These are phyloP conservation scores for Colletotrichum sp. DNA, from an alignment of 2,329 filamentous ascomycete species.

Conservation along the genomic window DNA sequence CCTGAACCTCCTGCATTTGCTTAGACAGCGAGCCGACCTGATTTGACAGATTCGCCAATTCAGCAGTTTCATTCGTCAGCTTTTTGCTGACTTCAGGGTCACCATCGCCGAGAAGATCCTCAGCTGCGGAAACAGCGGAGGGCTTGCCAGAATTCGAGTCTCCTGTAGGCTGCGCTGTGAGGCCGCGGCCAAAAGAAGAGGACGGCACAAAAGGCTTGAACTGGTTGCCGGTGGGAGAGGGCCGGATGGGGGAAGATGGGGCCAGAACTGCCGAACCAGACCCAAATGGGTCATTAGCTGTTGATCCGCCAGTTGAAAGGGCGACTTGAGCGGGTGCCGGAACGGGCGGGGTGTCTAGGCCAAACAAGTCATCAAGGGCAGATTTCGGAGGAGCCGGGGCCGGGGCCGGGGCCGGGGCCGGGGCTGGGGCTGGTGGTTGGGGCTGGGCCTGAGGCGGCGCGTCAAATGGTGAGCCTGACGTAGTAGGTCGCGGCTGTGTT, in stretches of 20 bases:
- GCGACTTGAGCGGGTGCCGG: constrained; percentile 60
- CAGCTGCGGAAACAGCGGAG: constrained; percentile 55
- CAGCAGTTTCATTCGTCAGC: constrained; percentile 85
- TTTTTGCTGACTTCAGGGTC: constrained; percentile 90
- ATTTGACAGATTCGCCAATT: constrained; percentile 94
- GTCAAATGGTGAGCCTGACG: constrained; percentile 60
- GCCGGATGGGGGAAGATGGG: constrained; percentile 60
- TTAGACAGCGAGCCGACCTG: constrained; percentile 90
- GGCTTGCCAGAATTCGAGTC: constrained; percentile 52
- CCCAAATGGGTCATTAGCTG: constrained; percentile 66
- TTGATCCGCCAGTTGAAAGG: constrained; percentile 78
- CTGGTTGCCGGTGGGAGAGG: constrained; percentile 51
- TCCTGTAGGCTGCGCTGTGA: constrained; percentile 80
- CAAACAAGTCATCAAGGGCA: constrained; percentile 92
- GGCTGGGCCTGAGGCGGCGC: constrained; percentile 37
- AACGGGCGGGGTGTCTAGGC: constrained; percentile 68
- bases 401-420: constrained; percentile 38
- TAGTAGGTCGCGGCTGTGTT: constrained; percentile 56
- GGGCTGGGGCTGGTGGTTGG: constrained; percentile 33
- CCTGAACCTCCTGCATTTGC: constrained; percentile 93
- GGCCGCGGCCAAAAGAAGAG: constrained; percentile 86
- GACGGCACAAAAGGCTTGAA: constrained; percentile 95
- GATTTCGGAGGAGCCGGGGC: constrained; percentile 67
- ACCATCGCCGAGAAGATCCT: constrained; percentile 90
- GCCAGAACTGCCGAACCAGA: constrained; percentile 50